Evolutionary conservation across 148 eudicot genomes (phyloP), one percentile per base, ranked within the genome.

Genomic region (Rhododendron kiyosumense): DNA sequence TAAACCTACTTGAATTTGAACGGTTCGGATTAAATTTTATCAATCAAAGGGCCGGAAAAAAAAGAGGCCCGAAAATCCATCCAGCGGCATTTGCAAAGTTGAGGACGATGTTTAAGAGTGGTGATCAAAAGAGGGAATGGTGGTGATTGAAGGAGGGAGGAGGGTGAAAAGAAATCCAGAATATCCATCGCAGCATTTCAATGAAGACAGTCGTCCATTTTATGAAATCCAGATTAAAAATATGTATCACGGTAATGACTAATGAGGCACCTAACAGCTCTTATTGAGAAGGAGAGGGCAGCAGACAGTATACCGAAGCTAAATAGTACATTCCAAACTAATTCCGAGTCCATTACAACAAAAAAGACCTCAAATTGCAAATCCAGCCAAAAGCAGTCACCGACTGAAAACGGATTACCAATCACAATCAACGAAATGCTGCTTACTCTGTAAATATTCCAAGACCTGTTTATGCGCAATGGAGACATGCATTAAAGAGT

Each of bases 401-500:
- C 1, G 22, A 26, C 20, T 69, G 15, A 83, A 41, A 17, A 63
- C 8, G 75, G 46, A 24, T 82, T 48, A 38, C 75, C 24, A 45
- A 20, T n/a, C 38, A 51, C 18, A 81, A 7, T 12, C 36, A 71
- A 32, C 65, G 4, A 3, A 28, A 36, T 79, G 32, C 82, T 26
- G 34, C 22, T 28, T 26, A 36, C 13, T 51, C 83, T 24, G 38
- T 28, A 30, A 7, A 48, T 30, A 14, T 28, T 26, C 15, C 38
- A 57, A 76, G 45, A 76, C 49, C 79, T 36, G 24, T 45, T 48
- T 34, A 28, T 26, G 28, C 71, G 14, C 17, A 81, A 41, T 3
- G 71, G 3, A 12, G 7, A 28, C 22, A 67, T 28, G 85, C 79
- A 45, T 86, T 82, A 86, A 65, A 11, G 74, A 52, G 46, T 82